These are phyloP conservation scores for Ensete ventricosum DNA, from an alignment of 176 grass and related monocot genomes.

Conservation along the genomic window DNA sequence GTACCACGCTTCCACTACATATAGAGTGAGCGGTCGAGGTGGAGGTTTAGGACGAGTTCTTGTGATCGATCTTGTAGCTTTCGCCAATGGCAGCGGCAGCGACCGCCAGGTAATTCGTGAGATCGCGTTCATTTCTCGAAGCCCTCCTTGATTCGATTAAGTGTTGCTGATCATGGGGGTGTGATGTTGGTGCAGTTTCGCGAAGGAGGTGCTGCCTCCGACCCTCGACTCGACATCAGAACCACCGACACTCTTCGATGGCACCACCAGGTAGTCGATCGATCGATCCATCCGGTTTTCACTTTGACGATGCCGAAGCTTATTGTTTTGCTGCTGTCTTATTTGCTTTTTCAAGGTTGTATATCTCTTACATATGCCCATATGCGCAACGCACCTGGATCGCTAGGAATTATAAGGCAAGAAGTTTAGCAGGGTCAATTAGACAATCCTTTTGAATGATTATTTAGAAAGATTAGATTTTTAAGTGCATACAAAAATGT, in stretches of 20 bases:
- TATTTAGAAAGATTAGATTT: not conserved
- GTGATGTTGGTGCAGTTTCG: not conserved
- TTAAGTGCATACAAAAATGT: not conserved
- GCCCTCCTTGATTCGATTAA: not conserved
- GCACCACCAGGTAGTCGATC: slow-evolving; percentile 1
- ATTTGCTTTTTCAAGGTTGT: slow-evolving; percentile 31
- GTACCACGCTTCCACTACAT: too few species aligned
- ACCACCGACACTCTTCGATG: not conserved
- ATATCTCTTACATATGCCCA: slow-evolving; percentile 55
- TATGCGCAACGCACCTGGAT: slow-evolving; percentile 68
- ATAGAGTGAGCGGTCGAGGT: too few species aligned
- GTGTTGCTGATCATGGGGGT: not conserved
- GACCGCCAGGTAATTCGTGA: not conserved
- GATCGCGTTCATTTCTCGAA: not conserved
- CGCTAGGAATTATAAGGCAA: slow-evolving; percentile 62
- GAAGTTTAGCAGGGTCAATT: not conserved
- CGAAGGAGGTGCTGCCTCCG: not conserved
- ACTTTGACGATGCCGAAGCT: not conserved
- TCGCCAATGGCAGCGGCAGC: not conserved
- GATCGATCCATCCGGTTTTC: too few species aligned
- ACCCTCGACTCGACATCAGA: not conserved
- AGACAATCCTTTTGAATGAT: not conserved
- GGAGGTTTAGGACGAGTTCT: too few species aligned
- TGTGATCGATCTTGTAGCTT: not conserved
- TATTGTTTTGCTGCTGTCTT: not conserved